These are phyloP conservation scores for Puccinia polysora DNA, from an alignment of 1,284 basidiomycete species.

Conservation along the genomic window DNA sequence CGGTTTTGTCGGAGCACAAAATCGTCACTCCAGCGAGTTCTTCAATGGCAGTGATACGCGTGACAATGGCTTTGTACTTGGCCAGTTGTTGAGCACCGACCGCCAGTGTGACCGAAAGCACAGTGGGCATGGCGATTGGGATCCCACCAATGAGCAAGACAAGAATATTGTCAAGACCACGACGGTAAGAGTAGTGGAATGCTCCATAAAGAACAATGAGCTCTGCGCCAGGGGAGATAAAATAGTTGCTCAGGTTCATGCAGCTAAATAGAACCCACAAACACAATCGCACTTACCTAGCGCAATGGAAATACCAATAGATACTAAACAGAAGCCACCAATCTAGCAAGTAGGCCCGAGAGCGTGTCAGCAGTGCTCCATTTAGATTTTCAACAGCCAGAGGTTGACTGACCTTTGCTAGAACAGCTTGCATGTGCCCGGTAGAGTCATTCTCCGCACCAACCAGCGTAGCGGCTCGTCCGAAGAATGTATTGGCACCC, in stretches of 20 bases:
- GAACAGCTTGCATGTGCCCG: slow-evolving; percentile 70
- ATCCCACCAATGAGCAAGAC: slow-evolving; percentile 98
- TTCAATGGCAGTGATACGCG: slow-evolving; percentile 95
- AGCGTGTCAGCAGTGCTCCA: slow-evolving; percentile 53
- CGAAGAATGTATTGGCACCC: slow-evolving; percentile 63
- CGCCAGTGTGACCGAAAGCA: slow-evolving; percentile 90
- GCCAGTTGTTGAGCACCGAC: slow-evolving; percentile 96
- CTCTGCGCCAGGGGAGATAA: slow-evolving; percentile 66
- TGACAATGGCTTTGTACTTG: slow-evolving; percentile 97
- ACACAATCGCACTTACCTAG: slow-evolving; percentile 13
- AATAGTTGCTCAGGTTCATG: slow-evolving; percentile 69
- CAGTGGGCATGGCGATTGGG: slow-evolving; percentile 94
- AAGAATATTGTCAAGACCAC: slow-evolving; percentile 90
- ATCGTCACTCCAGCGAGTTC: slow-evolving; percentile 95
- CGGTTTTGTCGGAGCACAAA: slow-evolving; percentile 94
- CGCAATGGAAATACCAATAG: slow-evolving; percentile 59
- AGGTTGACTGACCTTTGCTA: slow-evolving; percentile 16
- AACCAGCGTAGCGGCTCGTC: slow-evolving; percentile 83
- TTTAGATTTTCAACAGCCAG: slow-evolving; percentile 56
- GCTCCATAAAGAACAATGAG: slow-evolving; percentile 81
- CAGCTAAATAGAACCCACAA: background rate
- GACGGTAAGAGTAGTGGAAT: slow-evolving; percentile 82
- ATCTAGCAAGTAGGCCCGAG: slow-evolving; percentile 70
- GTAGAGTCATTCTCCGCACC: slow-evolving; percentile 94
- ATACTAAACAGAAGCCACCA: slow-evolving; percentile 87